phyloP scores from a whole-genome alignment of 108 stramenopile species.

The Pelagomonas calceolata region DNA sequence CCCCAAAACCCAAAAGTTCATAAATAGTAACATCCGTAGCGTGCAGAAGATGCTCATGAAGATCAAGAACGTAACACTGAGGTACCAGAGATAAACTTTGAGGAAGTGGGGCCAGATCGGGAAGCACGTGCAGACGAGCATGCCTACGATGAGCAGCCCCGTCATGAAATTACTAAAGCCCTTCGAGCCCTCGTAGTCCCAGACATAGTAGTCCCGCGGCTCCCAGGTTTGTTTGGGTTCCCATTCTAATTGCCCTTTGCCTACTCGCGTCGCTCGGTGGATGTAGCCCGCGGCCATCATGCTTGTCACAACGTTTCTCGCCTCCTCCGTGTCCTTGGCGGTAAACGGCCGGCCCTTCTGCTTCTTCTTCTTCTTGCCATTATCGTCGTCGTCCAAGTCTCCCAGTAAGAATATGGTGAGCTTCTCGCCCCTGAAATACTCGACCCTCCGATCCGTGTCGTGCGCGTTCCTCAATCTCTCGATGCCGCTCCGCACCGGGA shows the following conservation, averaged over 20 bases:
- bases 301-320: slow-evolving; percentile 23
- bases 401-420: slow-evolving; percentile 81
- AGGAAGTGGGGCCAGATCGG: slow-evolving; percentile 94
- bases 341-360: slow-evolving; percentile 67
- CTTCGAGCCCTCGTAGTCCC: slow-evolving; percentile 92
- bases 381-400: slow-evolving; percentile 78
- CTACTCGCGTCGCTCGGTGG: neutral
- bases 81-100: slow-evolving; percentile 93
- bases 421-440: slow-evolving; percentile 60
- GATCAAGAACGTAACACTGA: slow-evolving; percentile 84
- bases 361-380: slow-evolving; percentile 71
- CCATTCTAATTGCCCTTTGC: slow-evolving; percentile 44
- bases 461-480: neutral
- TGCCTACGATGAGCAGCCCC: slow-evolving; percentile 72
- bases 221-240: slow-evolving; percentile 61
- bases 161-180: slow-evolving; percentile 85
- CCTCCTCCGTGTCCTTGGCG: slow-evolving; percentile 67
- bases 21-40: slow-evolving; percentile 69
- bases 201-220: slow-evolving; percentile 85
- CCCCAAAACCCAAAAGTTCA: slow-evolving; percentile 85
- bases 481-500: neutral
- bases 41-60: slow-evolving; percentile 81
- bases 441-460: neutral
- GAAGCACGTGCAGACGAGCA: slow-evolving; percentile 87
- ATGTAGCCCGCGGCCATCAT: neutral